A percentile compares a stretch with the other conserved stretches of the same genome.
Conservation (phyloP, 1,139 yeast genomes). For the Yamadazyma aaseri region DNA sequence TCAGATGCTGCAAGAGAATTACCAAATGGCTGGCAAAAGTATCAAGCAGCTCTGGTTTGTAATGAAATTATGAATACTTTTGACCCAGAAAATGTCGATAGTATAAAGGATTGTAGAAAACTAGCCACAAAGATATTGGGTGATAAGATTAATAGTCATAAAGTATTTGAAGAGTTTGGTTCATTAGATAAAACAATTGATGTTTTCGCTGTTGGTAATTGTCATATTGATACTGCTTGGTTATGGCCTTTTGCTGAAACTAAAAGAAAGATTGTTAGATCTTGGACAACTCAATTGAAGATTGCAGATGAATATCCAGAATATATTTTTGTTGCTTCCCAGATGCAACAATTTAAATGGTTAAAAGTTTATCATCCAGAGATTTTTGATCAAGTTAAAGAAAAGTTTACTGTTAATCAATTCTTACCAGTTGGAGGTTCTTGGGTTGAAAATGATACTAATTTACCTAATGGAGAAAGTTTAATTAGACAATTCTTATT, state of each 20-base stretch:
- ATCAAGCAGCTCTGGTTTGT: conserved; percentile 74
- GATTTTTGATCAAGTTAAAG: conserved; percentile 58
- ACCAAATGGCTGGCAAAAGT: conserved; percentile 69
- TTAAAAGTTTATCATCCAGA: conserved; percentile 81
- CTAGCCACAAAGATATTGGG: conserved; percentile 70
- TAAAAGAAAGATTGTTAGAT: conserved; percentile 83
- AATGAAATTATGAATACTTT: conserved; percentile 81
- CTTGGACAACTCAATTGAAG: conserved; percentile 92
- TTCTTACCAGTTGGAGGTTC: conserved; percentile 94
- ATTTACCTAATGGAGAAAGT: conserved; percentile 90
- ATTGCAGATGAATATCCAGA: conserved; percentile 88
- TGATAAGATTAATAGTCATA: conserved; percentile 55
- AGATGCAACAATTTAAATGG: conserved; percentile 96
- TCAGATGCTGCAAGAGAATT: conserved; percentile 91
- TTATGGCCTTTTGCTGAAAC: conserved; percentile 98
- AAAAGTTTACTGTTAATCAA: conserved; percentile 68
- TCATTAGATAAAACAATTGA: conserved; percentile 29
- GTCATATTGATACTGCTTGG: conserved; percentile 98
- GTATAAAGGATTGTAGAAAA: conserved; percentile 62
- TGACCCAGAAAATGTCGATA: conserved; percentile 51
- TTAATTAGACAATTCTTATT: conserved; percentile 81
- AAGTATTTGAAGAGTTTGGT: conserved; percentile 46
- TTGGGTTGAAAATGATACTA: conserved; percentile 97
- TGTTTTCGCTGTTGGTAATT: conserved; percentile 86
- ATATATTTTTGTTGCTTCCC: conserved; percentile 91